phyloP scores from a whole-genome alignment of 257 asterid species.

The Solanum ossicruentum region DNA sequence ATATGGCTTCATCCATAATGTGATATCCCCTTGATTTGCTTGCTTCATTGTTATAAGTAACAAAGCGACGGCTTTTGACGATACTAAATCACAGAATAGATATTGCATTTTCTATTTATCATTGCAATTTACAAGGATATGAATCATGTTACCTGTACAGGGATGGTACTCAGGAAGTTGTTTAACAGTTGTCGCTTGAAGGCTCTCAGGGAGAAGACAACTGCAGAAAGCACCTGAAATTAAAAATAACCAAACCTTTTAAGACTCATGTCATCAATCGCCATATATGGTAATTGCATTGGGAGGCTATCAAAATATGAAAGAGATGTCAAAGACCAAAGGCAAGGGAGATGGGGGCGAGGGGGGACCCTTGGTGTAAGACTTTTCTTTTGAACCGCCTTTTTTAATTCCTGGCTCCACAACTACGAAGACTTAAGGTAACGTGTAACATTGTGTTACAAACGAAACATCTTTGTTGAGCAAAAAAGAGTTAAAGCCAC shows the following conservation, averaged over 20 bases:
- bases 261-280: background rate
- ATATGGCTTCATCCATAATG: background rate
- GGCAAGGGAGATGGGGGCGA: too few species aligned
- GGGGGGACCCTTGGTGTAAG: background rate
- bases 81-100: background rate
- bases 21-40: background rate
- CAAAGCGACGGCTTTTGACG: background rate
- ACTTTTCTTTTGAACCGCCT: background rate
- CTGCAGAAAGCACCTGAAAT: conserved; percentile 40
- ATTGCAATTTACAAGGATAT: background rate
- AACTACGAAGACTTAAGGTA: background rate
- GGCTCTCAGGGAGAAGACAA: conserved; percentile 47
- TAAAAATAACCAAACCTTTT: background rate
- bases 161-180: conserved; percentile 39
- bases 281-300: background rate
- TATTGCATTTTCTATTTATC: background rate
- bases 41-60: background rate
- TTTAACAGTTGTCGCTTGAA: conserved; percentile 37
- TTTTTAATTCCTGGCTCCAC: background rate
- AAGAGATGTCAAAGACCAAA: background rate
- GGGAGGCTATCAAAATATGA: background rate
- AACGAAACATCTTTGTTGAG: background rate
- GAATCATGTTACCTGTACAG: conserved; percentile 17
- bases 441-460: background rate
- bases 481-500: background rate